These are phyloP conservation scores for Boletus sensibilis DNA, from an alignment of 768 basidiomycete species.

Conservation along the genomic window DNA sequence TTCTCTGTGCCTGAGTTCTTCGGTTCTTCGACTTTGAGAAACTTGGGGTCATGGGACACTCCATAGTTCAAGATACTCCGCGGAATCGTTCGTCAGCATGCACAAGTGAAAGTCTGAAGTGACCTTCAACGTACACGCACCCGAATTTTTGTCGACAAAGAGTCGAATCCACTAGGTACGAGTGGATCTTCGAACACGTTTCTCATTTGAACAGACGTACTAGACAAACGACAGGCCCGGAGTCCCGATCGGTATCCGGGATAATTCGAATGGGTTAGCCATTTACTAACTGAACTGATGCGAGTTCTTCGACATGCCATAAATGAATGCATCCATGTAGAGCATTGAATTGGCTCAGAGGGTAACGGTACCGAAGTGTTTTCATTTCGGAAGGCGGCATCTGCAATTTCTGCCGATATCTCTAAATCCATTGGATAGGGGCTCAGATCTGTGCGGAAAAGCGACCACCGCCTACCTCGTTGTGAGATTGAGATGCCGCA, in stretches of 20 bases:
- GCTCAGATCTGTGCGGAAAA: slow-evolving; percentile 1
- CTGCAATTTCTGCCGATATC: slow-evolving; percentile 2
- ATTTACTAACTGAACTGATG: not conserved
- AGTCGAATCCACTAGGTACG: not conserved
- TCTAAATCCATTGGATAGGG: not conserved
- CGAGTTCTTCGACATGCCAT: not conserved
- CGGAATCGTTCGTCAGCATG: not conserved
- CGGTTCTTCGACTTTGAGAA: not conserved
- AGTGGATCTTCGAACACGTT: not conserved
- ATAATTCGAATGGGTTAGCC: not conserved
- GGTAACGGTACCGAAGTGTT: not conserved
- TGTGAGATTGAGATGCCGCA: not conserved
- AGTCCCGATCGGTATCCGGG: not conserved
- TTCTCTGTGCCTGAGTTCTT: not conserved
- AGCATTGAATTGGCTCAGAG: not conserved
- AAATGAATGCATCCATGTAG: not conserved
- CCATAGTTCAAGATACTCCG: not conserved
- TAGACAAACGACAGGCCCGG: not conserved
- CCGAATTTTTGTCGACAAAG: not conserved
- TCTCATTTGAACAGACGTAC: not conserved
- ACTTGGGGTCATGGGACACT: not conserved
- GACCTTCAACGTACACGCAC: not conserved
- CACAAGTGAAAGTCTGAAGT: not conserved
- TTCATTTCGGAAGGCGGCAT: slow-evolving; percentile 19
- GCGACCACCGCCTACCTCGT: not conserved